phyloP scores from a whole-genome alignment of 148 eudicot genomes.

The Cornus florida region DNA sequence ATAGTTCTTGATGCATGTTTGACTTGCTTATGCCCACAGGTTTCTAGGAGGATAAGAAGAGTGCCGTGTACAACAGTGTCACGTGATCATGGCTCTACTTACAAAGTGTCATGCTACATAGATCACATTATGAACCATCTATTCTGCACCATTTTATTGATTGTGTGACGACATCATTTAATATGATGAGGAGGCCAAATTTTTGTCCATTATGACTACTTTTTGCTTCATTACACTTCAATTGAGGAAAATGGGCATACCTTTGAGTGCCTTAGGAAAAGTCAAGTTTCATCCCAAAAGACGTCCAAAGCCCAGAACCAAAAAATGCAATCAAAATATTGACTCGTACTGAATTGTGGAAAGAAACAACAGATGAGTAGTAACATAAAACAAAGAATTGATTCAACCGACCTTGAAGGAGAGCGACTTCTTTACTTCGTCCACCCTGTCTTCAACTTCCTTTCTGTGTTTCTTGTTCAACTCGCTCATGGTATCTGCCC shows the following conservation, averaged over 20 bases:
- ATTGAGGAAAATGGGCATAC: neutral
- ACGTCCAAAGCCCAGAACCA: neutral
- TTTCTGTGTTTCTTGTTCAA: conserved; percentile 79
- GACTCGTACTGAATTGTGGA: neutral
- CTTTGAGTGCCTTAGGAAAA: neutral
- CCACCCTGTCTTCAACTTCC: conserved; percentile 78
- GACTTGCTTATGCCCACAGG: neutral
- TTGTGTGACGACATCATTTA: neutral
- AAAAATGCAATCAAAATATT: neutral
- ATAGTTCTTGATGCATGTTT: too few species aligned
- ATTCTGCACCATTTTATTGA: neutral
- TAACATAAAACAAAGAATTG: conserved; percentile 19
- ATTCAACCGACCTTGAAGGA: conserved; percentile 71
- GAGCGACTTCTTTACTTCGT: conserved; percentile 77
- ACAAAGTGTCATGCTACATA: too few species aligned
- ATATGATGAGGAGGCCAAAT: neutral
- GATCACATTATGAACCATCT: neutral
- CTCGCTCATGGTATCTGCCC: conserved; percentile 94
- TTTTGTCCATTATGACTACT: neutral
- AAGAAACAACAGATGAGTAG: neutral
- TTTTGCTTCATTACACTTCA: neutral
- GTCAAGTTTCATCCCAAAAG: too few species aligned
- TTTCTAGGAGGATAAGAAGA: neutral
- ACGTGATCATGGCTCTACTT: too few species aligned
- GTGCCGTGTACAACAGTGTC: too few species aligned